Conservation (phyloP, 306 rosid genomes). For the Vigna angularis region DNA sequence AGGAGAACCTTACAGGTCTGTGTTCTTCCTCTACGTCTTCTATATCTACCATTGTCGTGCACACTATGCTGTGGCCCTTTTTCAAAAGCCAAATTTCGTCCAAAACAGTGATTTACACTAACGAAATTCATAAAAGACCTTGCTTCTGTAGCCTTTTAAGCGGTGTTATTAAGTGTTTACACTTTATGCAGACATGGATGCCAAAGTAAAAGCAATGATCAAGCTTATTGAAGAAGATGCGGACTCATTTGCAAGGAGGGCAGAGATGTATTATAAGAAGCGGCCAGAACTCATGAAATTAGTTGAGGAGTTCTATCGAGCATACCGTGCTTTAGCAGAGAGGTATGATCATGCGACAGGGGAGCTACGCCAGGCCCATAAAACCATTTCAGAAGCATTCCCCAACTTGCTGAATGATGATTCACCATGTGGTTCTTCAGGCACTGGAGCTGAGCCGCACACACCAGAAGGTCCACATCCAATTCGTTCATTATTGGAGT, state of each 20-base stretch:
- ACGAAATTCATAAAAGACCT: not conserved
- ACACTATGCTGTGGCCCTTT: not conserved
- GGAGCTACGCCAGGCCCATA: slow-evolving; percentile 95
- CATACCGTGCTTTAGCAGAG: slow-evolving; percentile 98
- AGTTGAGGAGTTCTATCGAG: slow-evolving; percentile 98
- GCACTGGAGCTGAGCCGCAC: slow-evolving; percentile 62
- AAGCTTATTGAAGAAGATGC: slow-evolving; percentile 99
- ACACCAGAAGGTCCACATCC: slow-evolving; percentile 69
- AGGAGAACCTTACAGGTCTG: slow-evolving; percentile 93
- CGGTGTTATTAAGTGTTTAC: slow-evolving; percentile 33
- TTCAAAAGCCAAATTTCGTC: slow-evolving; percentile 2
- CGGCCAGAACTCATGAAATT: slow-evolving; percentile 97
- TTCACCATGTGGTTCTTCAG: slow-evolving; percentile 65
- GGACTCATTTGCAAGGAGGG: slow-evolving; percentile 99
- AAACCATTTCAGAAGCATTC: slow-evolving; percentile 92
- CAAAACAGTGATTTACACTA: not conserved
- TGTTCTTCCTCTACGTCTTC: slow-evolving; percentile 28
- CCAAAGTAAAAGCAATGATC: slow-evolving; percentile 97
- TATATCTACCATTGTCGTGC: not conserved
- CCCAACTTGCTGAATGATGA: slow-evolving; percentile 76
- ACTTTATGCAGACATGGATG: slow-evolving; percentile 82
- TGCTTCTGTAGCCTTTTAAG: slow-evolving; percentile 23
- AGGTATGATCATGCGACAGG: slow-evolving; percentile 97
- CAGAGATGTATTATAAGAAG: slow-evolving; percentile 99
- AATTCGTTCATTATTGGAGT: slow-evolving; percentile 54